A percentile compares a stretch with the other conserved stretches of the same genome.
These are phyloP conservation scores for Lachnum nothofagi DNA, from an alignment of 2,329 filamentous ascomycete species.

Conservation along the genomic window DNA sequence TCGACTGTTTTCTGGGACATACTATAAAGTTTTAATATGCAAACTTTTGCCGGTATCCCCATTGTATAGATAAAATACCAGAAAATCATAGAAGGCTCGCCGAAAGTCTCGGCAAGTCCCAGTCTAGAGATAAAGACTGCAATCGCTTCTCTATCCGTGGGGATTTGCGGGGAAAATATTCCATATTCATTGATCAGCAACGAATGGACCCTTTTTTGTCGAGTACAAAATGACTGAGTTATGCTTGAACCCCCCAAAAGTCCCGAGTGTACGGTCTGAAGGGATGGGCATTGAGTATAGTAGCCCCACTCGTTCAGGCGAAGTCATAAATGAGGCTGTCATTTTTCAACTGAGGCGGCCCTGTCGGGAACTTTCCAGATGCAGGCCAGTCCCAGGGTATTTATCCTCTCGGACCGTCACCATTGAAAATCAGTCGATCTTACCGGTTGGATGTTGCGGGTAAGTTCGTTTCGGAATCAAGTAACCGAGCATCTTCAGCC, in stretches of 20 bases:
- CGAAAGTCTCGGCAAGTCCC: neutral
- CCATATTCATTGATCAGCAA: neutral
- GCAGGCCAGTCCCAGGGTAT: neutral
- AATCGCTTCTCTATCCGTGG: conserved; percentile 4
- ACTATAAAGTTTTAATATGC: neutral
- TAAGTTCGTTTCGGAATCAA: neutral
- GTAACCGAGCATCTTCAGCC: neutral
- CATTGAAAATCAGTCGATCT: neutral
- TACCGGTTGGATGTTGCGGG: conserved; percentile 1
- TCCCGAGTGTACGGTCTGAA: conserved; percentile 1
- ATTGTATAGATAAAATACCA: neutral
- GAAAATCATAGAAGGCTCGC: neutral
- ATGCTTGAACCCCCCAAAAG: too few species aligned
- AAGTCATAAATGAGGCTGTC: neutral
- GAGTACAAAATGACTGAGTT: too few species aligned
- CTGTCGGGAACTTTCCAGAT: neutral
- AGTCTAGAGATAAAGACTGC: too few species aligned
- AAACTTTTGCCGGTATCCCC: neutral
- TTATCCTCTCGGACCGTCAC: neutral
- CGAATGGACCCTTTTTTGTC: too few species aligned
- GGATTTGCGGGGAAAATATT: neutral
- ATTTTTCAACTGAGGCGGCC: neutral
- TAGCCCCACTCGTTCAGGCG: neutral
- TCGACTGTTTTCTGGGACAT: neutral
- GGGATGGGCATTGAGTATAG: neutral